Conservation (phyloP, 2,329 filamentous ascomycete species). For the Colletotrichum abscissum region DNA sequence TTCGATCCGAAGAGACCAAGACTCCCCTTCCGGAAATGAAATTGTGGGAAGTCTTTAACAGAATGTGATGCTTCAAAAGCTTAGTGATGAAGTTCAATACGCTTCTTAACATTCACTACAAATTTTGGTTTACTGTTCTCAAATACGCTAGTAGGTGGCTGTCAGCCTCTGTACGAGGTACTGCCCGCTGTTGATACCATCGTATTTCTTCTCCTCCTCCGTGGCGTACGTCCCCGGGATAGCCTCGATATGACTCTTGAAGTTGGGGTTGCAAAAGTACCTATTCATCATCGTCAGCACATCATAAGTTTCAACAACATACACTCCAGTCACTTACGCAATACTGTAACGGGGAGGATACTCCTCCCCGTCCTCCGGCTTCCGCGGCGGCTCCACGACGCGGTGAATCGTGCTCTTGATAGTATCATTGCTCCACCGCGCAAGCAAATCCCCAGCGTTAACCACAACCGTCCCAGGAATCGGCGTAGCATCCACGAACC, state of each 20-base stretch:
- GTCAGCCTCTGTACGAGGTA: constrained; percentile 83
- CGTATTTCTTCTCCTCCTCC: constrained; percentile 81
- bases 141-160: constrained; percentile 70
- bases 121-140: not conserved
- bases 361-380: constrained; percentile 59
- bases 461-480: constrained; percentile 86
- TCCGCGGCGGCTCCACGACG: constrained; percentile 84
- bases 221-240: constrained; percentile 79
- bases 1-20: no score
- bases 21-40: no score
- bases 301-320: no score
- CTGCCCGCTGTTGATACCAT: constrained; percentile 80
- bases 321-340: constrained; percentile 64
- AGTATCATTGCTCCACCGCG: constrained; percentile 89
- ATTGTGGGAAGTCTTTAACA: no score
- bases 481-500: constrained; percentile 85
- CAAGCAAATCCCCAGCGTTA: constrained; percentile 88
- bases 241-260: constrained; percentile 79
- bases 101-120: no score
- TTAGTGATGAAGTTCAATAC: no score
- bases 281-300: constrained; percentile 43
- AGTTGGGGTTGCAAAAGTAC: constrained; percentile 92
- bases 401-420: constrained; percentile 93
- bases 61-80: no score
- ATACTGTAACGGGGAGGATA: constrained; percentile 88